A percentile compares a stretch with the other conserved stretches of the same genome.
These are phyloP conservation scores for Candida dajiaensis DNA, from an alignment of 805 yeast species.

Conservation along the genomic window DNA sequence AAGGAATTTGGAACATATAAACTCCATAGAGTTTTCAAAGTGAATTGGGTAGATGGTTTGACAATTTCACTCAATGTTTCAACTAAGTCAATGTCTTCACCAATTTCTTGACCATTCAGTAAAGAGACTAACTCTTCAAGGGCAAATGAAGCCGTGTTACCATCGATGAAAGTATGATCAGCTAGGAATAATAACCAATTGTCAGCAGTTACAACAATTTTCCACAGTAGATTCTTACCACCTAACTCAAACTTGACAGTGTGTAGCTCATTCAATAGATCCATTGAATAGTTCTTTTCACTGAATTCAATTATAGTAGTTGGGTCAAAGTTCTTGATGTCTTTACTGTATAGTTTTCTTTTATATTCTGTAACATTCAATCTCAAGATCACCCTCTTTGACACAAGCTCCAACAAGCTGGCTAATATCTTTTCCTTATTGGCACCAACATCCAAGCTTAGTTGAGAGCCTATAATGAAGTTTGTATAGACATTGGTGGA, in stretches of 20 bases:
- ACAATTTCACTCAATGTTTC: neutral
- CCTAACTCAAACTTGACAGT: neutral
- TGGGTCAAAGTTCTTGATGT: neutral
- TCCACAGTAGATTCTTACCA: neutral
- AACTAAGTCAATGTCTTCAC: neutral
- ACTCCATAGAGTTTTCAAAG: neutral
- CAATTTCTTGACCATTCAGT: constrained; percentile 6
- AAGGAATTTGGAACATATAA: neutral
- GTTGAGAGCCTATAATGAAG: neutral
- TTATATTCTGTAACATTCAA: neutral
- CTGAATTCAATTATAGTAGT: neutral
- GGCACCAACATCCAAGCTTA: neutral
- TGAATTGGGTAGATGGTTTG: neutral
- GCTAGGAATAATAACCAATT: constrained; percentile 4
- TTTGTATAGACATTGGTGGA: neutral
- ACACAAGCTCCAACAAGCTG: neutral
- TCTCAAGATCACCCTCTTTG: neutral
- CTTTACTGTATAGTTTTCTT: neutral
- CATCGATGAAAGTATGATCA: constrained; percentile 7
- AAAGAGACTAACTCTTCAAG: constrained; percentile 4
- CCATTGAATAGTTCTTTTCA: neutral
- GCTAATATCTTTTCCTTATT: neutral
- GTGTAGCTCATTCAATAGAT: neutral
- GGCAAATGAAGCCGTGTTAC: constrained; percentile 3
- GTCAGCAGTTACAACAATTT: neutral